phyloP scores from a whole-genome alignment of 2,329 filamentous ascomycete species.

The Helicocarpus griseus region DNA sequence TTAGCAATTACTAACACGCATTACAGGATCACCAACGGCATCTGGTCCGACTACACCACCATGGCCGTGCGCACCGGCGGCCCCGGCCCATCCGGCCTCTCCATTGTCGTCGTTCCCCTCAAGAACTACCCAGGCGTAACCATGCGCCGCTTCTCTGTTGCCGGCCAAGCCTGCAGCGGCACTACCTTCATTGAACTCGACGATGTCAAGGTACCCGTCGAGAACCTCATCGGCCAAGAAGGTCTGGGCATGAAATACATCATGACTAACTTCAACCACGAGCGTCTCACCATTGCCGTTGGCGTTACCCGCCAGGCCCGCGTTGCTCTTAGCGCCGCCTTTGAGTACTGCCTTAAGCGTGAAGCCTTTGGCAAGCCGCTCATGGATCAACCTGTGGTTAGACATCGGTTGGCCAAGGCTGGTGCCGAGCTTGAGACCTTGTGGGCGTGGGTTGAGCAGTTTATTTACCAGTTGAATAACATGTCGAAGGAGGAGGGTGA shows the following conservation, averaged over 20 bases:
- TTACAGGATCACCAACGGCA: constrained; percentile 57
- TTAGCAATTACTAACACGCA: background rate
- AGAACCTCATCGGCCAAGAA: constrained; percentile 61
- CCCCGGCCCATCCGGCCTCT: constrained; percentile 53
- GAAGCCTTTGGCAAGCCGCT: constrained; percentile 60
- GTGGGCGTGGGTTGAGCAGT: constrained; percentile 64
- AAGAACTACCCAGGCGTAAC: constrained; percentile 56
- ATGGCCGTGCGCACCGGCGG: constrained; percentile 68
- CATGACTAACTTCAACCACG: constrained; percentile 75
- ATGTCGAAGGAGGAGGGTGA: constrained; percentile 41
- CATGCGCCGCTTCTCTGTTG: constrained; percentile 59
- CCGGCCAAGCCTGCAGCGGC: constrained; percentile 54
- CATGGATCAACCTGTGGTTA: constrained; percentile 65
- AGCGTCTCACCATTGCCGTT: constrained; percentile 58
- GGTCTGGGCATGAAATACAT: constrained; percentile 64
- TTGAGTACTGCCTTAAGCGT: constrained; percentile 54
- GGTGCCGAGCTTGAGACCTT: constrained; percentile 59
- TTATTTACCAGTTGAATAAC: constrained; percentile 58
- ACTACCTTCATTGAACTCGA: constrained; percentile 70
- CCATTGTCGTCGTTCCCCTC: constrained; percentile 60
- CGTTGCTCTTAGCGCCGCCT: constrained; percentile 50
- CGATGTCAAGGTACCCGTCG: constrained; percentile 60
- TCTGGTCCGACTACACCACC: constrained; percentile 57
- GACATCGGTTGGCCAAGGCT: constrained; percentile 61
- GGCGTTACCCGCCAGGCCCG: constrained; percentile 53